Evolutionary conservation across 2,329 filamentous ascomycete species (phyloP), one percentile per base, ranked within the genome.

Genomic region (Verticillium klebahnii): DNA sequence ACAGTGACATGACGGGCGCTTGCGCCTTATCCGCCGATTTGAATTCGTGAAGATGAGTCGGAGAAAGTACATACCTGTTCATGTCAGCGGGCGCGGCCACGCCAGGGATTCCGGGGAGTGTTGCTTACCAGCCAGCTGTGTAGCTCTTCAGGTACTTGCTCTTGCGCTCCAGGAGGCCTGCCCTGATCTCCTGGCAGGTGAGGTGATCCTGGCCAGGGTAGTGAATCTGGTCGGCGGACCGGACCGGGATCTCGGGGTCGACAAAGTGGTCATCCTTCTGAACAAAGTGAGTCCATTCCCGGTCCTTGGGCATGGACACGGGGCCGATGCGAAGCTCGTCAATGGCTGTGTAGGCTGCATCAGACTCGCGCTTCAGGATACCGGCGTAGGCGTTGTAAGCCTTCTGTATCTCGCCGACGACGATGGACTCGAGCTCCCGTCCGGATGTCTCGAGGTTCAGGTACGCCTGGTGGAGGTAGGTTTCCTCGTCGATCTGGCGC

Each of bases 71-170:
- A 75, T 97, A 97, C 92, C 91, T 95, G 68, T 9, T 15, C 17
- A 31, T n/a, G 31, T 61, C 34, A 60, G 45, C 23, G 57, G 29
- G 32, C 12, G 29, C 36, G 32, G 31, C 5, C 14, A 29, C 4
- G 8, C 19, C 3, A 36, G 19, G 2, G 15, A 17, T 23, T 9
- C 39, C 1, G 9, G 45, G 32, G 32, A 55, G 17, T n/a, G 56
- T 45, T 29, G 79, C 89, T 77, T 80, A 94, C 93, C 94, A 98
- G 72, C 94, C 94, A 31, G 93, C 91, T 8, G 93, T 95, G 75
- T 97, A 97, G 74, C 93, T 97, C 81, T 97, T 98, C 64, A 99
- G 80, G 71, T 98, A 99, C 73, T 98, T 99, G 84, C 93, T 97
- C 87, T 98, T 98, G 67, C 95, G 89, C 80, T 99, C 95, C 39